Base-by-base conservation (phyloP, 306 rosid genomes). In the Delonix regia region DNA sequence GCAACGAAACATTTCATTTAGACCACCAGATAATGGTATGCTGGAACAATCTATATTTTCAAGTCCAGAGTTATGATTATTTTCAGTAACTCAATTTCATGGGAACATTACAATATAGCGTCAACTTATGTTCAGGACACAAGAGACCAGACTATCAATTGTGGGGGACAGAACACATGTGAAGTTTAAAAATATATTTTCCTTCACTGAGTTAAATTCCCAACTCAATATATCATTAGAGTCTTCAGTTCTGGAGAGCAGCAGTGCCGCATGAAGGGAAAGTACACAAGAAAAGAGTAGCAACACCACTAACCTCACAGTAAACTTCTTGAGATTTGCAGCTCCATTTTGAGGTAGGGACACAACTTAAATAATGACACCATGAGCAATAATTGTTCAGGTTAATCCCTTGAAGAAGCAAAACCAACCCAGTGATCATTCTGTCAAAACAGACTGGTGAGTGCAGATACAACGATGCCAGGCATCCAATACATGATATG, bases 361-460 rank as follows among this genome's bases (percentile, higher is more conserved):
- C 77, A 61, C 97, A 87, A 76, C 89, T 93, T 75, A 93, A 71
- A 81, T 88, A 89, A 59, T 88, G 97, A 74, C 98, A 93, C 94
- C 97, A 93, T 18, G 89, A 81, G 80, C 98, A 93, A 27, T 14
- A 81, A 0, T 91, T 84, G 19, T 88, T 89, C 84, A 89, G 42
- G 71, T 90, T 77, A 51, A 80, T 87, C 59, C 90, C 92, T 60
- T 45, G 83, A 47, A 93, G 79, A 59, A 93, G 94, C 42, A 80
- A 22, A 80, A 93, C 24, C 71, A 84, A n/a, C 42, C 93, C 97
- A 49, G 79, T 69, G 5, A 87, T 57, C 80, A 78, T 68, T 64
- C 96, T 93, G 86, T 57, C 68, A 85, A 82, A 84, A 83, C 16
- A 33, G 77, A 83, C 60, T 65, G 72, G 79, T 57, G 53, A 77